Evolutionary conservation across 129 eudicot genomes (phyloP).

Genomic region (Lactuca saligna): DNA sequence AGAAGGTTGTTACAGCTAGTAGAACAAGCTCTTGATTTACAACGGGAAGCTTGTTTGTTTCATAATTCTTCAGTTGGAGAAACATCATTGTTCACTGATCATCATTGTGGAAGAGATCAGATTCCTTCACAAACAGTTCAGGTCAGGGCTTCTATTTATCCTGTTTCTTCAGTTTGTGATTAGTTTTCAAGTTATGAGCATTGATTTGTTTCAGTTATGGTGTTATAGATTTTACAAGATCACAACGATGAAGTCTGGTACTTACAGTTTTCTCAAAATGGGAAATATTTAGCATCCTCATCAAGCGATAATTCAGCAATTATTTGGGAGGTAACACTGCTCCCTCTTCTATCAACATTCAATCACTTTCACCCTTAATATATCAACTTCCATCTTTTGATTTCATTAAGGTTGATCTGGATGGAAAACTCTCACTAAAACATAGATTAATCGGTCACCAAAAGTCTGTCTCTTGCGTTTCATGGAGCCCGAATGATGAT

Average conservation of each 20-base stretch:
- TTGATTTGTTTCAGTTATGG: constrained; percentile 9
- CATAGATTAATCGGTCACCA: constrained; percentile 71
- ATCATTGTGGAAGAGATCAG: constrained; percentile 75
- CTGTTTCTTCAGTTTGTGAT: background rate
- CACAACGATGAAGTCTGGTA: constrained; percentile 91
- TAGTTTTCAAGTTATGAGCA: background rate
- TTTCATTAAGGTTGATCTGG: constrained; percentile 51
- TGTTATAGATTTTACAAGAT: constrained; percentile 57
- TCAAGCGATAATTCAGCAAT: constrained; percentile 77
- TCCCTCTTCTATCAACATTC: background rate
- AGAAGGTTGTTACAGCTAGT: constrained; percentile 65
- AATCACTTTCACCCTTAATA: background rate
- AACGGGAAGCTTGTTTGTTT: constrained; percentile 69
- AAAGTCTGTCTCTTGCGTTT: constrained; percentile 67
- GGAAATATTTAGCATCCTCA: constrained; percentile 84
- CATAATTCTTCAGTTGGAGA: constrained; percentile 71
- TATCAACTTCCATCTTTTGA: background rate
- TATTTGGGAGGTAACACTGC: constrained; percentile 80
- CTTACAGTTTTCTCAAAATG: constrained; percentile 84
- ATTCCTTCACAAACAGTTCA: constrained; percentile 80
- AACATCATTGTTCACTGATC: constrained; percentile 72
- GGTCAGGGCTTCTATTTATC: constrained; percentile 34
- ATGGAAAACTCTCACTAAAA: constrained; percentile 59
- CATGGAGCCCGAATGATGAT: constrained; percentile 76
- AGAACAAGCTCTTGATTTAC: constrained; percentile 85